Percentiles rank a stretch among this genome's conserved stretches.
These are phyloP conservation scores for Alternaria dauci DNA, from an alignment of 2,329 filamentous ascomycete species.

Conservation along the genomic window DNA sequence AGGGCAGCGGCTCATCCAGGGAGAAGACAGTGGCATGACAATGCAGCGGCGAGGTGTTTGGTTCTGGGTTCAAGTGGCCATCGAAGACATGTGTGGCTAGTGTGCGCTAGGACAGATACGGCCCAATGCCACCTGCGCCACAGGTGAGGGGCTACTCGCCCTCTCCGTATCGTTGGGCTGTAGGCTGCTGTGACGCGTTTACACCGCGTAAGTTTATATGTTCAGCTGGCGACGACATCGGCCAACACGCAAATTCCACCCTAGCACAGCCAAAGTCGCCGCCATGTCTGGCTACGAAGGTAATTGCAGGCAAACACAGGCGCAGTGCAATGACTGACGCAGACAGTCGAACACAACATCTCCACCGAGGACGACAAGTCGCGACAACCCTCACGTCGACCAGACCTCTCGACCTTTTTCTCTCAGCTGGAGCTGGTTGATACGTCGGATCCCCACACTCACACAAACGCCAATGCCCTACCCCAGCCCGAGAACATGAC, in stretches of 20 bases:
- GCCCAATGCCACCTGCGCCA: constrained; percentile 5
- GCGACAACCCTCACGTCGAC: constrained; percentile 60
- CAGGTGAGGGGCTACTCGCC: constrained; percentile 11
- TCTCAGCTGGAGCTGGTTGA: constrained; percentile 66
- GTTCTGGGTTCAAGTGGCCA: neutral
- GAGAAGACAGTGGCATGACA: neutral
- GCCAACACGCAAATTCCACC: constrained; percentile 5
- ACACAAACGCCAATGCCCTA: constrained; percentile 65
- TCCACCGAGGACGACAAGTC: constrained; percentile 47
- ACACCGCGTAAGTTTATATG: constrained; percentile 18
- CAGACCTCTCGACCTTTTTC: constrained; percentile 72
- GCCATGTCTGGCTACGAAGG: constrained; percentile 60
- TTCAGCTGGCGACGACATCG: constrained; percentile 10
- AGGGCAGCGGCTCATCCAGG: neutral
- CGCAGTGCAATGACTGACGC: constrained; percentile 26
- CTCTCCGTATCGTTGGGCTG: constrained; percentile 2
- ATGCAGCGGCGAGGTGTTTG: neutral
- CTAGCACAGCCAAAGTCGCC: constrained; percentile 27
- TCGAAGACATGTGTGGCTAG: neutral
- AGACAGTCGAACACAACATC: constrained; percentile 60
- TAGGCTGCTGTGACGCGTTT: constrained; percentile 24
- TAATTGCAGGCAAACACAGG: constrained; percentile 25
- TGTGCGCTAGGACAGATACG: neutral
- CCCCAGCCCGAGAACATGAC: constrained; percentile 69
- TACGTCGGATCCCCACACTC: constrained; percentile 60